Base-by-base conservation (phyloP, 345 rosid genomes). In the Barbarea vulgaris region DNA sequence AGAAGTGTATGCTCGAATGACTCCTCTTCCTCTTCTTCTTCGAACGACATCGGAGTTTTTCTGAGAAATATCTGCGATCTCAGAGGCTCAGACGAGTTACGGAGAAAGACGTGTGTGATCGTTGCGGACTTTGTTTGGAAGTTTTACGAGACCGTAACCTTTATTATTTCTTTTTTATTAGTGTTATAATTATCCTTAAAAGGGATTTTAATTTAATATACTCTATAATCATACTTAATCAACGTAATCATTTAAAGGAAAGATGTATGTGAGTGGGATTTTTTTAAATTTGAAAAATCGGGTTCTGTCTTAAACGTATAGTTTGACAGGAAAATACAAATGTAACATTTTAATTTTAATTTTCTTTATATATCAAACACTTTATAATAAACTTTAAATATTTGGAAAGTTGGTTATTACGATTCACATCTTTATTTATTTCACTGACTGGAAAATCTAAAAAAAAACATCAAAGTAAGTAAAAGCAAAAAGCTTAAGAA, bases 11-110 rank as follows among this genome's bases (percentile, higher is more conserved):
- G 99, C 86, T 92, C 98, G 33, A 89, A 69, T 18, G 91, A 74
- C 66, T 95, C 99, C 42, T 95, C 99, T 30, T 84, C 97, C 13
- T 95, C 98, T 56, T 90, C 97, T 33, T 83, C 99, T 63, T 92
- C 97, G 72, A 85, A 86, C 62, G 97, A 94, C 98, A 91, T 88
- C 42, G 81, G 3, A 44, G 5, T 24, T 69, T 64, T 18, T 17
- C 50, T 7, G 47, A n/a, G 60, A 22, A 44, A 15, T n/a, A 58
- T 33, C 64, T 75, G 59, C 30, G 64, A 51, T 33, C 48, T 39
- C 70, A 14, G 34, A 37, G 31, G 1, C 64, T 37, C 5, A 15
- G 64, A 51, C 4, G 18, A 44, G 56, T 31, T 55, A 17, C 19
- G 18, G 78, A 67, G 67, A 57, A 33, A 70, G 76, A 70, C 80